A percentile compares a stretch with the other conserved stretches of the same genome.
These are phyloP conservation scores for Lathyrus oleraceus DNA, from an alignment of 306 rosid genomes.

Conservation along the genomic window DNA sequence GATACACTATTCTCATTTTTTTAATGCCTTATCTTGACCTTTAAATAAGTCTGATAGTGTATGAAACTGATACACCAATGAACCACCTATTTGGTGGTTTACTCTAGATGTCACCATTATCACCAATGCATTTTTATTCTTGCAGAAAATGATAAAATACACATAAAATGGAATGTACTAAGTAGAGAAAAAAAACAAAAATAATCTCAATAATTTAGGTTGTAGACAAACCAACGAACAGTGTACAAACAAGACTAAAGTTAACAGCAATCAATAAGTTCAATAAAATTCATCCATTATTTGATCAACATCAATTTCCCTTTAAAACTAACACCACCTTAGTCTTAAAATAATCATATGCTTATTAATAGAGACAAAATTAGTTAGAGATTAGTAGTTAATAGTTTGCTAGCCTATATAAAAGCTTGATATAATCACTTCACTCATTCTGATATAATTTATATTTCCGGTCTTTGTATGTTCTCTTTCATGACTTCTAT, in stretches of 20 bases:
- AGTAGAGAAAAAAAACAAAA: background rate
- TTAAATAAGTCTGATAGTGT: no score
- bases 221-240: slow-evolving; percentile 2
- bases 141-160: background rate
- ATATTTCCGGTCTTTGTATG: background rate
- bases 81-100: no score
- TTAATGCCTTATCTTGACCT: no score
- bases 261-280: slow-evolving; percentile 9
- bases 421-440: background rate
- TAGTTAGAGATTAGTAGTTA: background rate
- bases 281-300: background rate
- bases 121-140: no score
- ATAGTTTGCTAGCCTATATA: background rate
- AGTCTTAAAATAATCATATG: background rate
- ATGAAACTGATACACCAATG: no score
- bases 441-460: background rate
- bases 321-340: background rate
- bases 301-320: background rate
- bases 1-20: no score
- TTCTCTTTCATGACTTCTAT: background rate
- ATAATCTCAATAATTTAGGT: background rate
- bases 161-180: background rate
- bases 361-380: background rate
- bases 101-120: no score
- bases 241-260: background rate